phyloP scores from a whole-genome alignment of 768 basidiomycete species.

The Albatrellus ellisii region DNA sequence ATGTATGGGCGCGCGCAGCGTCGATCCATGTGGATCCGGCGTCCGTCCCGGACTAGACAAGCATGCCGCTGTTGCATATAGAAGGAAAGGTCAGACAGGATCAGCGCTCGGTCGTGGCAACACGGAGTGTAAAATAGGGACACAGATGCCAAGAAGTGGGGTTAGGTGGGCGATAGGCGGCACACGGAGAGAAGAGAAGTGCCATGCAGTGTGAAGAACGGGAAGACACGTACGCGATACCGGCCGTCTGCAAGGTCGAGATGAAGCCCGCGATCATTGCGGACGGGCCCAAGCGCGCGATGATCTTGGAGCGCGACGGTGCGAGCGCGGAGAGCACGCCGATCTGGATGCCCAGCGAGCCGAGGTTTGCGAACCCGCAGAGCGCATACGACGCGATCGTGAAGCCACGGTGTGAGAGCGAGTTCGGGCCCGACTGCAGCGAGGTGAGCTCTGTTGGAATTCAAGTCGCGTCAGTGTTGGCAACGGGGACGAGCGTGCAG shows the following conservation, averaged over 20 bases:
- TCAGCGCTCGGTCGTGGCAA: background rate
- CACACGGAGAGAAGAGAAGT: too few species aligned
- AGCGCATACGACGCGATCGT: slow-evolving; percentile 80
- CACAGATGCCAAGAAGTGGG: too few species aligned
- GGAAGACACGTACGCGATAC: slow-evolving; percentile 38
- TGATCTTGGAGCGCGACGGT: slow-evolving; percentile 53
- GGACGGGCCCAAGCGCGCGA: slow-evolving; percentile 54
- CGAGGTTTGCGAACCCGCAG: slow-evolving; percentile 84
- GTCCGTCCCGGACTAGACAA: slow-evolving; percentile 19
- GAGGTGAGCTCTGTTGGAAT: slow-evolving; percentile 32
- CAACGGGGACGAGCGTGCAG: too few species aligned
- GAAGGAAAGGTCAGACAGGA: background rate
- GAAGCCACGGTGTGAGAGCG: slow-evolving; percentile 61
- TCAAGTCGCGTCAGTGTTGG: slow-evolving; percentile 17
- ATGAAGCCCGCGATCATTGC: slow-evolving; percentile 64
- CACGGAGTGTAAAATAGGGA: background rate
- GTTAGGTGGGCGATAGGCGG: too few species aligned
- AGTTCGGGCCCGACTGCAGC: slow-evolving; percentile 29
- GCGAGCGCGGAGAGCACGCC: slow-evolving; percentile 63
- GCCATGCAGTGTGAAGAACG: too few species aligned
- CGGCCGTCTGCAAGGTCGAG: slow-evolving; percentile 47
- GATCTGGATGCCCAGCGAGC: slow-evolving; percentile 78
- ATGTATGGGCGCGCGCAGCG: too few species aligned
- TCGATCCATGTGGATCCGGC: too few species aligned
- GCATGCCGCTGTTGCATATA: slow-evolving; percentile 17